Evolutionary conservation across 2,329 filamentous ascomycete species (phyloP).

Genomic region (Fusarium albosuccineum): DNA sequence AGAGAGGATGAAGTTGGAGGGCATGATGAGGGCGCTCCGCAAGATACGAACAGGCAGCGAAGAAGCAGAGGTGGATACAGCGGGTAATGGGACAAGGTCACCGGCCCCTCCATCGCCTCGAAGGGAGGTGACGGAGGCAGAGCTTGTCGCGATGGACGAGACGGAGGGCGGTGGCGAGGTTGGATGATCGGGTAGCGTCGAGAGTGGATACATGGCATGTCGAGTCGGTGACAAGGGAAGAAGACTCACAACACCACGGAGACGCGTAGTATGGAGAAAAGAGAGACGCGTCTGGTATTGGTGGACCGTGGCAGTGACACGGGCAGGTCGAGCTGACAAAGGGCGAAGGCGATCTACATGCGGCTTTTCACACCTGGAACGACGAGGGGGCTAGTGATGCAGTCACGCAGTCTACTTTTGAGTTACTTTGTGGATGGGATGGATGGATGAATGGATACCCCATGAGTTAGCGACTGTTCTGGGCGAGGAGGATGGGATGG

Average conservation of each 20-base stretch:
- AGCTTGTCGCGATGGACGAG: conserved; percentile 31
- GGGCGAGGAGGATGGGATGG: conserved; percentile 12
- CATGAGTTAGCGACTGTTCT: conserved; percentile 21
- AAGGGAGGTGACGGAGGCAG: conserved; percentile 34
- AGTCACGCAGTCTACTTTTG: neutral
- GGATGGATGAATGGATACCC: conserved; percentile 40
- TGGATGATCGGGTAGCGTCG: conserved; percentile 27
- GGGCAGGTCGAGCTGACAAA: conserved; percentile 13
- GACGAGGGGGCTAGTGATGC: conserved; percentile 20
- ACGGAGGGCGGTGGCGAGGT: conserved; percentile 33
- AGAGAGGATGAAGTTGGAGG: conserved; percentile 83
- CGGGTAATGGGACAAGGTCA: conserved; percentile 33
- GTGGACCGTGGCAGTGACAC: conserved; percentile 27
- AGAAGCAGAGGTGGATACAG: conserved; percentile 16
- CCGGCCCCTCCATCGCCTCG: conserved; percentile 14
- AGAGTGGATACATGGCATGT: conserved; percentile 28
- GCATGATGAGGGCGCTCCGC: conserved; percentile 83
- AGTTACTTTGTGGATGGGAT: conserved; percentile 18
- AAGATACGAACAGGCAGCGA: conserved; percentile 58
- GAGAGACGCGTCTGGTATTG: conserved; percentile 38
- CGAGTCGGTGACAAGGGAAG: conserved; percentile 21
- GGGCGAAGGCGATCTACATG: conserved; percentile 31
- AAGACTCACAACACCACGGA: conserved; percentile 39
- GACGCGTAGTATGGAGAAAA: conserved; percentile 42
- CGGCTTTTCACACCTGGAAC: conserved; percentile 25